Conservation (phyloP, 2,329 filamentous ascomycete species). For the Claviceps paspali region DNA sequence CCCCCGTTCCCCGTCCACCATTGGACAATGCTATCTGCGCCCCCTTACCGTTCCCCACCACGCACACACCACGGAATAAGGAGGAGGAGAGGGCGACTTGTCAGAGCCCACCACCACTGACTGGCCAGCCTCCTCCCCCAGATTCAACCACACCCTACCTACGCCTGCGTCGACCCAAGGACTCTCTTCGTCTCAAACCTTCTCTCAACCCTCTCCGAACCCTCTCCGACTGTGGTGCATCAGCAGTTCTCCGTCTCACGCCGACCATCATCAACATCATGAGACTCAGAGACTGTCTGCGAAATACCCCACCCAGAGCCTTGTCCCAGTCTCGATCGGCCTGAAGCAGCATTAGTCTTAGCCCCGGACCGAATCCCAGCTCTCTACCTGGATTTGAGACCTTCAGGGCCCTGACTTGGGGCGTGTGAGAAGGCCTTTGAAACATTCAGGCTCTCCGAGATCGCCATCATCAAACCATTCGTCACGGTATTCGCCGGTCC, state of each 20-base stretch:
- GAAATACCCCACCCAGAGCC: constrained; percentile 2
- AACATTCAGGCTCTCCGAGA: constrained; percentile 11
- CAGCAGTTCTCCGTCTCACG: not conserved
- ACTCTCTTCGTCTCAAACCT: not conserved
- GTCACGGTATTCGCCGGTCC: not conserved
- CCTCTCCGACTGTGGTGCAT: not conserved
- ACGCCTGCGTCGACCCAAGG: not conserved
- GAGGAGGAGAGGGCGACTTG: too few species aligned
- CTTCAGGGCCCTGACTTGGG: constrained; percentile 6
- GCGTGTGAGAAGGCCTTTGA: constrained; percentile 15
- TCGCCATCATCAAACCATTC: constrained; percentile 7
- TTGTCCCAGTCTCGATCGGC: constrained; percentile 17
- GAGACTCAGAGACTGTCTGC: constrained; percentile 18
- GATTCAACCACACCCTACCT: not conserved
- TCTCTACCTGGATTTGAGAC: constrained; percentile 10
- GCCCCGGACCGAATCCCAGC: constrained; percentile 1
- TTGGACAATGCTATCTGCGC: too few species aligned
- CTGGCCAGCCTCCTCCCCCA: not conserved
- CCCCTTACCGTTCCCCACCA: too few species aligned
- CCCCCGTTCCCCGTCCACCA: too few species aligned
- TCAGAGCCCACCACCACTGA: too few species aligned
- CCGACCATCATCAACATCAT: constrained; percentile 13
- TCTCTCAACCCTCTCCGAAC: not conserved
- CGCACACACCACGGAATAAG: too few species aligned
- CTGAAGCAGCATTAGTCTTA: constrained; percentile 8